Evolutionary conservation across 768 basidiomycete species (phyloP).

Genomic region (Amanita phalloides): DNA sequence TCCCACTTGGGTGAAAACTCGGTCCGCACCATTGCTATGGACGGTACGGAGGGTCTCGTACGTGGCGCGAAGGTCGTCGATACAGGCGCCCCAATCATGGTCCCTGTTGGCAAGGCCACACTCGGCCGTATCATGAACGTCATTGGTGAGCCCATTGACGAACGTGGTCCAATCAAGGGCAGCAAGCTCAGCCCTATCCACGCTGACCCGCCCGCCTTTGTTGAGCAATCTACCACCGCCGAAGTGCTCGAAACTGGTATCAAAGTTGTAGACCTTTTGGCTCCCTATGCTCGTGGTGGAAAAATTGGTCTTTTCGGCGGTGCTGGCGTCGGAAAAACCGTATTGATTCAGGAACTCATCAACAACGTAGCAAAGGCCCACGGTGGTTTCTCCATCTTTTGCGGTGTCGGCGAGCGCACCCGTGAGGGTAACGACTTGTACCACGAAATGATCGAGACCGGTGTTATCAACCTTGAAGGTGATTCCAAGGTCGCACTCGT

Average conservation of each 20-base stretch:
- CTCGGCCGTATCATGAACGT: slow-evolving; percentile 99
- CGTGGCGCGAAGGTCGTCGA: slow-evolving; percentile 97
- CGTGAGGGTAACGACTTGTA: slow-evolving; percentile 99
- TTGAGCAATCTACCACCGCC: slow-evolving; percentile 97
- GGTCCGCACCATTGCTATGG: slow-evolving; percentile 99
- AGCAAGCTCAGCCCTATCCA: slow-evolving; percentile 90
- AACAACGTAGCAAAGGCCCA: slow-evolving; percentile 99
- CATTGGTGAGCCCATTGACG: slow-evolving; percentile 99
- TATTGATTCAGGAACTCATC: slow-evolving; percentile 98
- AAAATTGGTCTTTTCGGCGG: slow-evolving; percentile 99
- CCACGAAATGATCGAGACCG: slow-evolving; percentile 99
- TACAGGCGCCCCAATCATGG: slow-evolving; percentile 92
- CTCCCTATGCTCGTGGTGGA: slow-evolving; percentile 99
- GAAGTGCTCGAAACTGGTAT: slow-evolving; percentile 99
- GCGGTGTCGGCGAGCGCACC: slow-evolving; percentile 99
- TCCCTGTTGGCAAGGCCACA: slow-evolving; percentile 90
- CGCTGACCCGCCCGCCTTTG: slow-evolving; percentile 93
- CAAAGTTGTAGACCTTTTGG: slow-evolving; percentile 99
- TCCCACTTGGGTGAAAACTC: slow-evolving; percentile 99
- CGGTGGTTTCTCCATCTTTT: slow-evolving; percentile 99
- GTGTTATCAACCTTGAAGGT: slow-evolving; percentile 99
- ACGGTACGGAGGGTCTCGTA: slow-evolving; percentile 99
- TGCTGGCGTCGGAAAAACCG: slow-evolving; percentile 99
- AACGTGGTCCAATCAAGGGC: slow-evolving; percentile 97
- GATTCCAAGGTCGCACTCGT: slow-evolving; percentile 99